These are phyloP conservation scores for Triangularia verruculosa DNA, from an alignment of 2,329 filamentous ascomycete genomes.

Conservation along the genomic window DNA sequence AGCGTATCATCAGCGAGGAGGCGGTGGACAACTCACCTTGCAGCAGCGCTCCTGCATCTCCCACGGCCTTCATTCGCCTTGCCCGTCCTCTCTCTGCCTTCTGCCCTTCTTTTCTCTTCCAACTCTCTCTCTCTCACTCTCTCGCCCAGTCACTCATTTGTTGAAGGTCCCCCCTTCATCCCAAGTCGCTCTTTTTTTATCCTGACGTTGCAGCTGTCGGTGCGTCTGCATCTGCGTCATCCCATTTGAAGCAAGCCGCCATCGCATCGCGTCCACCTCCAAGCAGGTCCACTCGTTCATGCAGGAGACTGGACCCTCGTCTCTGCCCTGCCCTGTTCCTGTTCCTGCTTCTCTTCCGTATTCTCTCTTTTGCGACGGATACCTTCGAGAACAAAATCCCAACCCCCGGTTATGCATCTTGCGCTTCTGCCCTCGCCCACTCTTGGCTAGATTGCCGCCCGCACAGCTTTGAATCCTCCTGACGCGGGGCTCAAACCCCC, in stretches of 20 bases:
- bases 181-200: not conserved
- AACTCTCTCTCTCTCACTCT: conserved; percentile 6
- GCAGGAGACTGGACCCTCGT: conserved; percentile 30
- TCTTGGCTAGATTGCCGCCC: conserved; percentile 8
- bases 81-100: not conserved
- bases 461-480: not conserved
- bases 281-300: conserved; percentile 32
- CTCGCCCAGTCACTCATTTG: conserved; percentile 6
- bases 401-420: not conserved
- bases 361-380: conserved; percentile 2
- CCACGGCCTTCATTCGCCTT: conserved; percentile 35
- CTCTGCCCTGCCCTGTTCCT: conserved; percentile 22
- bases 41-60: conserved; percentile 36
- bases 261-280: conserved; percentile 24
- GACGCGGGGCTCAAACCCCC: not conserved
- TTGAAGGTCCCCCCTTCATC: conserved; percentile 10
- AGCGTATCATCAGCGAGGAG: conserved; percentile 16
- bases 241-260: conserved; percentile 7
- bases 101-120: conserved; percentile 14
- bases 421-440: conserved; percentile 8
- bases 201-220: conserved; percentile 5
- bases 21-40: conserved; percentile 41
- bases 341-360: not conserved
- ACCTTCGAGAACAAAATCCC: not conserved
- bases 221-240: conserved; percentile 19